Evolutionary conservation across 768 basidiomycete genomes (phyloP).

Genomic region (Tricholoma furcatifolium): DNA sequence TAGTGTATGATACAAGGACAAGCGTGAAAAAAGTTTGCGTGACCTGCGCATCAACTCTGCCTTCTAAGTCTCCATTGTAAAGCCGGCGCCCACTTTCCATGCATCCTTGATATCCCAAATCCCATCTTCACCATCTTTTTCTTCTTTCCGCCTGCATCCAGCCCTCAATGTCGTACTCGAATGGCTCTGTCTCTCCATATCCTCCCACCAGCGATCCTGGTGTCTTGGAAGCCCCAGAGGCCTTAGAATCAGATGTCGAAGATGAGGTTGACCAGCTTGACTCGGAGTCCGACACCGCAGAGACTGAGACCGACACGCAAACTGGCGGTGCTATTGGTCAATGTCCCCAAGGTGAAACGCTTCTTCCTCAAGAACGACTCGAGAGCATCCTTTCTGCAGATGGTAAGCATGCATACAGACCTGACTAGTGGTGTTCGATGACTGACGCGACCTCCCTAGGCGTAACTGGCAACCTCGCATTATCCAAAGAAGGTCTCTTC

Average conservation of each 20-base stretch:
- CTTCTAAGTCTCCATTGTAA: conserved; percentile 5
- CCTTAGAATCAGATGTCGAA: conserved; percentile 47
- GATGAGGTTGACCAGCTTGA: conserved; percentile 69
- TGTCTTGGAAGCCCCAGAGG: conserved; percentile 12
- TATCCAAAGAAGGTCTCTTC: conserved; percentile 77
- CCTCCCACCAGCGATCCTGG: conserved; percentile 1
- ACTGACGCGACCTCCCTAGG: conserved; percentile 32
- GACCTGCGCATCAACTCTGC: conserved; percentile 11
- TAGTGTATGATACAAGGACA: conserved; percentile 1
- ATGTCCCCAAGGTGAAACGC: conserved; percentile 62
- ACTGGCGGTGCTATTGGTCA: conserved; percentile 25
- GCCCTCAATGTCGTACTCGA: conserved; percentile 6
- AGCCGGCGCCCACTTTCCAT: conserved; percentile 10
- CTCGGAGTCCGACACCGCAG: conserved; percentile 49
- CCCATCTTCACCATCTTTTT: conserved; percentile 1
- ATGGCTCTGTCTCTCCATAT: not conserved
- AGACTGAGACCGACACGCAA: conserved; percentile 30
- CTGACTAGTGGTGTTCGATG: conserved; percentile 7
- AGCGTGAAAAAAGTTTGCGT: conserved; percentile 9
- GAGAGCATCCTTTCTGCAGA: conserved; percentile 82
- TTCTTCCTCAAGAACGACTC: conserved; percentile 63
- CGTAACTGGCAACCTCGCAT: conserved; percentile 56
- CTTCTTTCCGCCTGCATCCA: not conserved
- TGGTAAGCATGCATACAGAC: conserved; percentile 40
- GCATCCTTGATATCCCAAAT: conserved; percentile 14